phyloP scores from a whole-genome alignment of 257 asterid genomes.

The Petunia axillaris region DNA sequence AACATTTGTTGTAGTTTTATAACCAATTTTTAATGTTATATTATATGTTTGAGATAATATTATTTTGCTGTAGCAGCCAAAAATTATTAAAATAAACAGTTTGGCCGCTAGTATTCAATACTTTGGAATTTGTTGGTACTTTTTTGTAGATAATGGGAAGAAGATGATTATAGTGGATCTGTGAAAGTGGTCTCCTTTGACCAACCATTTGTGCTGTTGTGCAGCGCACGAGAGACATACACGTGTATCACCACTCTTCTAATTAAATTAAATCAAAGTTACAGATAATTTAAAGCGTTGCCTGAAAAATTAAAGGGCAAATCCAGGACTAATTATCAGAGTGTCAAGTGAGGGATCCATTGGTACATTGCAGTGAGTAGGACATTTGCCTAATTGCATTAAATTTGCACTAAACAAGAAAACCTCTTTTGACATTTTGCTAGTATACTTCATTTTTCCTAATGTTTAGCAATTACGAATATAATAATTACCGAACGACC shows the following conservation, averaged over 20 bases:
- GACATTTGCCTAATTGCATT: not conserved
- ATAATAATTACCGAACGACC: not conserved
- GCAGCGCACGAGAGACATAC: not conserved
- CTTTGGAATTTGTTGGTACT: too few species aligned
- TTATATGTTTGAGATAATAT: too few species aligned
- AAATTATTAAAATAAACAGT: not conserved
- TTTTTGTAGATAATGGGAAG: not conserved
- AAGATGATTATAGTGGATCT: not conserved
- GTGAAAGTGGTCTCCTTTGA: not conserved
- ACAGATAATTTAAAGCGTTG: conserved; percentile 16
- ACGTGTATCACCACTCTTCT: not conserved
- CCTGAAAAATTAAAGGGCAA: not conserved
- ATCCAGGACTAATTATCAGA: too few species aligned
- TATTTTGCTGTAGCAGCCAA: too few species aligned
- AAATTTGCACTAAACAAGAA: not conserved
- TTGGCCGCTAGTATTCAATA: not conserved
- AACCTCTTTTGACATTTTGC: not conserved
- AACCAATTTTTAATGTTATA: too few species aligned
- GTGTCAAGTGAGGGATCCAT: not conserved
- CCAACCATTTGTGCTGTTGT: not conserved
- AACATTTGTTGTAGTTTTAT: too few species aligned
- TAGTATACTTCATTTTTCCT: not conserved
- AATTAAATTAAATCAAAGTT: not conserved
- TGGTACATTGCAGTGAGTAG: not conserved
- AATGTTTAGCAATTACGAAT: not conserved